Evolutionary conservation across 805 yeast genomes (phyloP), one percentile per base, ranked within the genome.

Genomic region (Saccharomycopsis sp.): DNA sequence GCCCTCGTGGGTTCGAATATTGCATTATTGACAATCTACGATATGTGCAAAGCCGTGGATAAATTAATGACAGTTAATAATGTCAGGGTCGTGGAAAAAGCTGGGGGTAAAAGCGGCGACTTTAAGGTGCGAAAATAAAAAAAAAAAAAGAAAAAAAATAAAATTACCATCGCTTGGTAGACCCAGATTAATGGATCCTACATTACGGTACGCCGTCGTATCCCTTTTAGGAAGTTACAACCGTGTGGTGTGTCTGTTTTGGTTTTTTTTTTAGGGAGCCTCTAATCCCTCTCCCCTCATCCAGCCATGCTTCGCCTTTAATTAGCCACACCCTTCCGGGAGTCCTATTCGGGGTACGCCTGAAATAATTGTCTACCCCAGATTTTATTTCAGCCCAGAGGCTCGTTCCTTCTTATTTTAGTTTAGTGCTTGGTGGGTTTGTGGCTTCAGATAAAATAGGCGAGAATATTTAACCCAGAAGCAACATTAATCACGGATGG

Each of bases 1-100:
- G 83, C 84, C 0, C 60, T 80, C 20, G 70, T 75, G 1, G 84
- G 84, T 0, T 77, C 73, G 5, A 72, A 72, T 20, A 69, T 75
- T 8, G 70, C 78, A 0, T 65, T 80, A 47, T 67, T 77, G 34
- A 79, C 83, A 14, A 68, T 80, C n/a, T 80, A 80, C 59, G 84
- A 80, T 64, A 80, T 80, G 84, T 79, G 84, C 64, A 80, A 80
- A 63, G 82, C 83, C 1, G 80, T 78, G n/a, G 84, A 80, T 64
- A 73, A 76, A 64, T 64, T 65, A 25, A 80, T 80, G 82, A 67
- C 66, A 1, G 70, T 80, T 1, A 62, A 63, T 0, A 70, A 69
- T 19, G 69, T 78, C 14, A 65, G 68, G 56, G 81, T 80, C 0
- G 57, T 71, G 2, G 66, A 65, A 19, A 80, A 80, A 63, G 54